Evolutionary conservation across 768 basidiomycete species (phyloP).

Genomic region (Podaxis sp.): DNA sequence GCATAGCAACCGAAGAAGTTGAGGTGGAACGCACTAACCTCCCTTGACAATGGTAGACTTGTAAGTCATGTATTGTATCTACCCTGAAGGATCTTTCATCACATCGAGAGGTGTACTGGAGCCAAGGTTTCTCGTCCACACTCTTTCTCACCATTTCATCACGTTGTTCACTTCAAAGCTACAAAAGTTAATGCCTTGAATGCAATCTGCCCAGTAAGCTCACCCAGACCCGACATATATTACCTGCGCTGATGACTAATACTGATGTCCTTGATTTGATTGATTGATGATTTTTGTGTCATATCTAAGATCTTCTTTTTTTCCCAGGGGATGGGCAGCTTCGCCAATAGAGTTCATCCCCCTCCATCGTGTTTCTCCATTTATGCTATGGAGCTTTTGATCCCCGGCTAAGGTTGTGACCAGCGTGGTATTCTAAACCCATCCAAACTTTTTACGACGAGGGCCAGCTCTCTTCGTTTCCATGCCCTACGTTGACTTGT

Average conservation of each 20-base stretch:
- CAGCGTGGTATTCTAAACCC: background rate
- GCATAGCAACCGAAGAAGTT: background rate
- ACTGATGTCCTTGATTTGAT: background rate
- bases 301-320: conserved; percentile 9
- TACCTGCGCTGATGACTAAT: background rate
- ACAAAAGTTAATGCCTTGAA: background rate
- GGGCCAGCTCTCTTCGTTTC: conserved; percentile 16
- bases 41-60: background rate
- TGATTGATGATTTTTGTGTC: background rate
- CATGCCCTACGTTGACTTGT: conserved; percentile 73
- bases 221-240: background rate
- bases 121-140: too few relatives aligned
- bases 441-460: conserved; percentile 16
- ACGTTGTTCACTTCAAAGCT: background rate
- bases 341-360: conserved; percentile 2
- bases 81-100: too few relatives aligned
- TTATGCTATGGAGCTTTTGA: conserved; percentile 7
- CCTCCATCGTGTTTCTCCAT: conserved; percentile 5
- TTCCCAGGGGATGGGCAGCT: background rate
- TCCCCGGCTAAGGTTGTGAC: background rate
- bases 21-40: background rate
- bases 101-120: too few relatives aligned
- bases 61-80: background rate
- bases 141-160: too few relatives aligned
- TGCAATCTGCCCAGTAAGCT: background rate